Conservation (phyloP, 108 stramenopile species). For the Schizochytrium sp. region DNA sequence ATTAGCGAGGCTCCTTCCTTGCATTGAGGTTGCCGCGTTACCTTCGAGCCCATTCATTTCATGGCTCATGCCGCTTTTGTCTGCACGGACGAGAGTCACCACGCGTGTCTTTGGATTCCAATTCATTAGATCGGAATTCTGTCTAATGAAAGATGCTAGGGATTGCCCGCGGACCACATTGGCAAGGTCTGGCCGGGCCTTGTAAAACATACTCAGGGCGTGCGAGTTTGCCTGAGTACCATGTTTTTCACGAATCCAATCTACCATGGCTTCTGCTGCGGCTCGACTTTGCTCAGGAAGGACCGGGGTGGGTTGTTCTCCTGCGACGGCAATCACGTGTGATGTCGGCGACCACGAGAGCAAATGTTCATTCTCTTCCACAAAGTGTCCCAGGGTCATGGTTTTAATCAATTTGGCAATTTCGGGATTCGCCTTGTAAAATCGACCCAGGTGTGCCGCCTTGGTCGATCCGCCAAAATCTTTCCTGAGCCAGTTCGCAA, state of each 20-base stretch:
- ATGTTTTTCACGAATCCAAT: slow-evolving; percentile 5
- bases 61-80: background rate
- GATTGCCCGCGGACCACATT: slow-evolving; percentile 34
- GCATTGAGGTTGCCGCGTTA: background rate
- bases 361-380: background rate
- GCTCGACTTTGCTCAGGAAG: slow-evolving; percentile 22
- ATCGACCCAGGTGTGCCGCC: slow-evolving; percentile 23
- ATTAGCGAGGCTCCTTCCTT: slow-evolving; percentile 36
- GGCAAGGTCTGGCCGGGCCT: slow-evolving; percentile 14
- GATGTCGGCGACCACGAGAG: slow-evolving; percentile 27
- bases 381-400: slow-evolving; percentile 50
- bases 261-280: slow-evolving; percentile 20
- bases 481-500: background rate
- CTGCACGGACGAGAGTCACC: slow-evolving; percentile 15
- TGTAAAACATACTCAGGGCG: slow-evolving; percentile 37
- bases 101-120: slow-evolving; percentile 38
- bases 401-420: slow-evolving; percentile 23
- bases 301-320: slow-evolving; percentile 25
- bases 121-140: slow-evolving; percentile 22
- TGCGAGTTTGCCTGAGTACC: slow-evolving; percentile 29
- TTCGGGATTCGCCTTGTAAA: slow-evolving; percentile 41
- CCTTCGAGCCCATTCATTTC: background rate
- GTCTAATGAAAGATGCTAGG: background rate
- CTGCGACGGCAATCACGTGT: slow-evolving; percentile 23
- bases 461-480: slow-evolving; percentile 29